Percentiles rank a stretch among this genome's conserved stretches.
These are phyloP conservation scores for Backusella tuberculispora DNA, from an alignment of 192 early-diverging fungal genomes.

Conservation along the genomic window DNA sequence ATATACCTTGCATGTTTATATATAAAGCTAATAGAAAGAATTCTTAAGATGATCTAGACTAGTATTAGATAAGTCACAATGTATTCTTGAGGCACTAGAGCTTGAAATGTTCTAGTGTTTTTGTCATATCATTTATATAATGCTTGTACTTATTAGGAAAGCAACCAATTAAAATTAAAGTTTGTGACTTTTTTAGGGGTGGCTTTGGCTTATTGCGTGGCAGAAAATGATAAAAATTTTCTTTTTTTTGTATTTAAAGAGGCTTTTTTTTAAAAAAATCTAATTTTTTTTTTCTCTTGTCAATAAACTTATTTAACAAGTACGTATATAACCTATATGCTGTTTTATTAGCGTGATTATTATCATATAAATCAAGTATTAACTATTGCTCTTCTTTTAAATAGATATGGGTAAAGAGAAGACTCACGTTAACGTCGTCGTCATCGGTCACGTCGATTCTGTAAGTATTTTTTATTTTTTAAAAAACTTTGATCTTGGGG, in stretches of 20 bases:
- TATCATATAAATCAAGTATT: neutral
- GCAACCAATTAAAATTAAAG: neutral
- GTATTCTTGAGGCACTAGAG: neutral
- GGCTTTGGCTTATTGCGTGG: neutral
- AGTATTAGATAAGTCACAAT: neutral
- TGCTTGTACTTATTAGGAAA: slow-evolving; percentile 6
- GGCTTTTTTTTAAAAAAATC: neutral
- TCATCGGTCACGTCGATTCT: slow-evolving; percentile 99
- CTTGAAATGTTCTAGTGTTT: neutral
- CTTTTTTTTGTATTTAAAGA: slow-evolving; percentile 8
- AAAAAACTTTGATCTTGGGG: neutral
- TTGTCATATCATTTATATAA: neutral
- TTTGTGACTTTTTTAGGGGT: neutral
- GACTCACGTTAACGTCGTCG: slow-evolving; percentile 91
- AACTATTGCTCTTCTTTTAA: neutral
- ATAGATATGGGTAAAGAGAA: slow-evolving; percentile 74
- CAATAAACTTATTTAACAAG: slow-evolving; percentile 17
- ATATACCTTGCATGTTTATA: neutral
- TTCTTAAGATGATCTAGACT: neutral
- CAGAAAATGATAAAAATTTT: neutral
- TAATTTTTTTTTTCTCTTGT: neutral
- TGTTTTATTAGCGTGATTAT: neutral
- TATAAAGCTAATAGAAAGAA: neutral
- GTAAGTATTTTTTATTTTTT: slow-evolving; percentile 10
- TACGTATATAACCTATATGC: slow-evolving; percentile 1